A percentile compares a stretch with the other conserved stretches of the same genome.
phyloP scores from a whole-genome alignment of 2,329 filamentous ascomycete genomes.

The Colletotrichum sp. region DNA sequence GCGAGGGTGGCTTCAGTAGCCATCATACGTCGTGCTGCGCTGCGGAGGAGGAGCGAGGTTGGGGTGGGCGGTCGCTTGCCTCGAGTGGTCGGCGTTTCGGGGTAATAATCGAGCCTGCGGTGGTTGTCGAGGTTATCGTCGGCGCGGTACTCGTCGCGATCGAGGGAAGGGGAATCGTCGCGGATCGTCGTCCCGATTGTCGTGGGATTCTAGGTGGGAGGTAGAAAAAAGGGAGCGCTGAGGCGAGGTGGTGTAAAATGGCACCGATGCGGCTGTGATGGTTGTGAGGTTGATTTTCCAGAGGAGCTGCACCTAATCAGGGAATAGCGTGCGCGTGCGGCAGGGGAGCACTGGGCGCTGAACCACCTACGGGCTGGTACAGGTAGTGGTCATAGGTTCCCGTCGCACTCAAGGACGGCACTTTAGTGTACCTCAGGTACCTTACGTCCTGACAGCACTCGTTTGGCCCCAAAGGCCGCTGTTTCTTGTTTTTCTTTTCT shows the following conservation, averaged over 20 bases:
- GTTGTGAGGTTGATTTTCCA: constrained; percentile 29
- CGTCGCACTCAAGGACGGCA: background rate
- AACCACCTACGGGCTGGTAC: background rate
- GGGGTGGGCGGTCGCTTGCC: constrained; percentile 23
- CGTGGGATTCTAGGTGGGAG: background rate
- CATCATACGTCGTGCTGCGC: constrained; percentile 60
- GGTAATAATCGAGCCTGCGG: background rate
- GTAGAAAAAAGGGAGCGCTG: constrained; percentile 16
- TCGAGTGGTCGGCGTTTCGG: constrained; percentile 19
- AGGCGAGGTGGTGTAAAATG: constrained; percentile 6
- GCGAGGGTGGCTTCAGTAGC: constrained; percentile 64
- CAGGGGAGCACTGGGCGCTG: constrained; percentile 5
- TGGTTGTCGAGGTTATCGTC: background rate
- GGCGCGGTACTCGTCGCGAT: background rate
- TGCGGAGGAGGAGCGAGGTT: constrained; percentile 31
- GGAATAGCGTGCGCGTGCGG: constrained; percentile 37
- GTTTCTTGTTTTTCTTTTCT: background rate
- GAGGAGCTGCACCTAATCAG: constrained; percentile 34
- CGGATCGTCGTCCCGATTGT: constrained; percentile 7
- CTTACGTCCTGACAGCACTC: background rate
- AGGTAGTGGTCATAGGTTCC: background rate
- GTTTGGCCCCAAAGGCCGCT: background rate
- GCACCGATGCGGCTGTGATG: constrained; percentile 20
- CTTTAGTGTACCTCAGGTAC: background rate
- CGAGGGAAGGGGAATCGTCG: background rate